Base-by-base conservation (phyloP, 805 yeast genomes). In the Sugiyamaella lignohabitans region DNA sequence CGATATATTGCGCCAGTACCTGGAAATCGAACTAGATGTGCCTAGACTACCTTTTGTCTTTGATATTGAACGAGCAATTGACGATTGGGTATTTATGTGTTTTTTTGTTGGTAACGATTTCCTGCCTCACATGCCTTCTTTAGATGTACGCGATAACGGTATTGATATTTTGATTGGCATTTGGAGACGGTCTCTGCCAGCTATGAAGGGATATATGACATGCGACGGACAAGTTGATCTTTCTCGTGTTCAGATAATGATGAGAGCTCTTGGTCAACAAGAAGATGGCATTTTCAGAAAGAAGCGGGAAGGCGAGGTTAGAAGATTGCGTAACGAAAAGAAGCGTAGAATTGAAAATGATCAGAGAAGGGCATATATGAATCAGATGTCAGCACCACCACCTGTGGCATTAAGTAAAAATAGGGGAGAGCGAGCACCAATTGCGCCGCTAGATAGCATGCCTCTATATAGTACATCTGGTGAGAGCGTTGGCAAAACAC, bases 21-120 rank as follows among this genome's bases (percentile, higher is more conserved):
- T 93, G 47, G 85, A 81, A 46, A 78, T 84, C 11, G 99, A 93
- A 65, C 72, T 93, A 42, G 72, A 71, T 47, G 78, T 84, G 23
- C 86, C 88, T 2, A 73, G 81, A 35, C 60, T 83, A 17, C 76
- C 87, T 1, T 82, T 85, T 59, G 75, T 79, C 18, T 88, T 83
- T 66, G 97, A 93, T 62, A 65, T 89, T 45, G 99, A 93, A 67
- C 74, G 98, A 49, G 97, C 98, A 1, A 82, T 93, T 51, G 99
- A 93, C 62, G 99, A 93, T 67, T 93, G 98, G 98, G 87, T 93
- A 14, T 93, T 93, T 56, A 84, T 93, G 89, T 91, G 98, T 75
- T 93, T 93, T 71, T 93, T 93, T 62, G 94, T 91, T 53, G 99
- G 99, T 66, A 93, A 93, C 62, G 99, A 93, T 78, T 93, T 93